Base-by-base conservation (phyloP, 2,329 filamentous ascomycete species). In the Neospermospora avenae region DNA sequence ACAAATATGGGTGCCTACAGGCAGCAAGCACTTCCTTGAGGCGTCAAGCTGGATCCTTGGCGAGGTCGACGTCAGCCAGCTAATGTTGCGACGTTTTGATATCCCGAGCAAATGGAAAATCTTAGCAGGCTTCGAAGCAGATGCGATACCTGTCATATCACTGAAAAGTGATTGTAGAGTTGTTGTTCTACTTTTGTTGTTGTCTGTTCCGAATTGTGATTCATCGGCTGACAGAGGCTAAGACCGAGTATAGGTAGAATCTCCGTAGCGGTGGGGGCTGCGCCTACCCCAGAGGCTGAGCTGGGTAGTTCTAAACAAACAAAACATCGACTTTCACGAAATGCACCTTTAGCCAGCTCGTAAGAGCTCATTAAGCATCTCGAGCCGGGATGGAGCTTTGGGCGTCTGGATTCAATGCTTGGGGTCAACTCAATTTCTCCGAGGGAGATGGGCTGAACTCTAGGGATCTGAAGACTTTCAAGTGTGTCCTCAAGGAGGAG, bases 331-430 rank as follows among this genome's bases (percentile, higher is more conserved):
- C 22, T 16, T 31, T 55, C 34, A 44, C 37, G 20, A 22, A 42
- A 11, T 55, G n/a, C 37, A 42, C 34, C 41, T 37, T 55, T 37
- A 45, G 18, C 39, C 39, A 45, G 18, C 53, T 35, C 25, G 39
- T 55, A 35, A 45, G 39, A 22, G 13, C 18, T 6, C n/a, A 28
- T 44, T 45, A 28, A 35, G 28, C 4, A 14, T 41, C 11, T 28
- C 6, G 13, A 11, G 20, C 35, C 37, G 48, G n/a, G 4, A 68
- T 83, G 81, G 74, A 80, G 55, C 70, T 87, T 4, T 82, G 81
- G 68, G 81, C 78, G 44, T 66, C 80, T 2, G 84, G 84, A 42
- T 80, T 83, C 72, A 86, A 87, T 67, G 81, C 82, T 57, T 86
- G 81, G 81, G 72, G 73, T 58, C 83, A 86, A 66, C 75, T 86